Base-by-base conservation (phyloP, 2,329 filamentous ascomycete genomes). In the Scolecobasidium constrictum region DNA sequence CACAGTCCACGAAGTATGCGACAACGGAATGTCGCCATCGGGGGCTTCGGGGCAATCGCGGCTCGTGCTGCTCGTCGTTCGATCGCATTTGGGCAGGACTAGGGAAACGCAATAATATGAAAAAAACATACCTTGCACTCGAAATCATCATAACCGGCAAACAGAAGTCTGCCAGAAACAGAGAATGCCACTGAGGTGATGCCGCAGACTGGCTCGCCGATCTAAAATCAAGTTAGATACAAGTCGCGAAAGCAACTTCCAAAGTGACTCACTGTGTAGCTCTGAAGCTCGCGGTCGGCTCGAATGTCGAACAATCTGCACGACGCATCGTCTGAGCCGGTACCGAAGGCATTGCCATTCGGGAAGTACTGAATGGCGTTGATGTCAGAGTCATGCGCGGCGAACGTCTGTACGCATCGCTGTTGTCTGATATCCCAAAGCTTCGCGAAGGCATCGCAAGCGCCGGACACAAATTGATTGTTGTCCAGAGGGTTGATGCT, bases 341-440 rank as follows among this genome's bases (percentile, higher is more conserved):
- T 96, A 52, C 94, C 92, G 59, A 98, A 96, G 19, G 92, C 94
- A 64, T 96, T 94, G 48, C 92, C 92, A 58, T 96, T 93, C 42
- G 92, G 92, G 79, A 96, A 96, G 72, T 96, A 98, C 62, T 96
- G 92, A 51, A 98, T 95, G 55, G 92, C 92, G 64, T 98, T 98
- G 72, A 98, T 98, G 59, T 98, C 92, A 35, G 88, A 95, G 66
- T 96, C 92, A 66, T 96, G 92, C 20, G 92, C 92, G 42, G 92
- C 88, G 64, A 98, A 98, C 2, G 92, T 98, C 72, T 98, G 92
- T 41, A 94, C 88, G 52, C 92, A 93, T 74, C 95, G 95, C 58
- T 93, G 90, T 52, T 92, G 88, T 59, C 92, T 85, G 54, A 96
- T 94, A 69, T 98, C 92, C 92, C 92, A 98, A 45, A 98, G 71